Base-by-base conservation (phyloP, 495 filamentous ascomycete genomes). In the Pseudotulostoma volvatum region DNA sequence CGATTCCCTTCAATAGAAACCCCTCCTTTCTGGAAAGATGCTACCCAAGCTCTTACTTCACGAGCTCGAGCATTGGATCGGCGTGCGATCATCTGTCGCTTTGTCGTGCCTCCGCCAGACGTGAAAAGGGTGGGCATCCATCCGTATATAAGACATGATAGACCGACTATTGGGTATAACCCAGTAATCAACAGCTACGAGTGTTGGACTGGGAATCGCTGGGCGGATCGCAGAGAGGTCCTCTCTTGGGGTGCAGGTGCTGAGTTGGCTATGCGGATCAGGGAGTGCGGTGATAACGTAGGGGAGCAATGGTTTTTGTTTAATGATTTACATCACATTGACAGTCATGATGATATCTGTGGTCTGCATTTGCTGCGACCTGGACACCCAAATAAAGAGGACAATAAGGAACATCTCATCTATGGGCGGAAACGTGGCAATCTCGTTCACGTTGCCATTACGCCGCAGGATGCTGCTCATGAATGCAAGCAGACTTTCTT, bases 321-420 rank as follows among this genome's bases (percentile, higher is more conserved):
- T 46, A 64, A 68, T 41, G 64, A 72, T 31, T 40, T 64, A 18
- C 57, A 67, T 3, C 52, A 63, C 37, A 45, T 51, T 7, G 73
- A 69, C 42, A 76, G 74, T n/a, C 59, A 60, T 37, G 77, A 79
- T 45, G 77, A 82, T 54, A 70, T 81, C 33, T 72, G 68, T 23
- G 59, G 66, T 9, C 18, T 80, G 9, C 68, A 72, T 48, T 44
- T 80, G 1, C 44, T 81, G 18, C 44, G 54, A 9, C 54, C 65
- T 3, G 44, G 57, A 8, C 63, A 69, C 36, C 43, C 37, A 35
- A 44, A 37, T 15, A 49, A 55, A 40, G 39, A 46, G 13, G 34
- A 14, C 1, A 54, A 54, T 9, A 47, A 52, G 3, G 58, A 55
- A 35, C 53, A 63, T 43, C 18, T 67, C 37, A 61, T 67, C 5